Conservation (phyloP, 106 monocot genomes). For the Apostasia shenzhenica region DNA sequence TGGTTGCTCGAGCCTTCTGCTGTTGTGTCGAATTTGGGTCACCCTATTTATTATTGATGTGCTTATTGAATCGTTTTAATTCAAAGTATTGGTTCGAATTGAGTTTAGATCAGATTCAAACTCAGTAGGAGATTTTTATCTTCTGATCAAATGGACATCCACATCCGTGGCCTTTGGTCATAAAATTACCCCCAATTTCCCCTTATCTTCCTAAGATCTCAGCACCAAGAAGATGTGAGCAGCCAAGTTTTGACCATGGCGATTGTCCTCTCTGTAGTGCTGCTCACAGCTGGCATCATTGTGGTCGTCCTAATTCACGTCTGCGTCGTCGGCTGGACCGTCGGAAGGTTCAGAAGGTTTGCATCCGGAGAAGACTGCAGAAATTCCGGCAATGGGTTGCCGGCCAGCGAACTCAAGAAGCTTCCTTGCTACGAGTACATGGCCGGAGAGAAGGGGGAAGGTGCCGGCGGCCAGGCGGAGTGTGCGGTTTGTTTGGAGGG, state of each 20-base stretch:
- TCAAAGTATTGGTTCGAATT: no score
- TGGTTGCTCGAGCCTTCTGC: no score
- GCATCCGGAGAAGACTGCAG: background rate
- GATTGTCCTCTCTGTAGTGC: constrained; percentile 15
- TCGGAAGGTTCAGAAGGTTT: constrained; percentile 7
- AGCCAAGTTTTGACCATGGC: constrained; percentile 18
- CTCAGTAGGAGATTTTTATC: no score
- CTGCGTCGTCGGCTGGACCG: constrained; percentile 22
- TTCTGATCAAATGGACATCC: no score
- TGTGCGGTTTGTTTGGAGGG: constrained; percentile 52
- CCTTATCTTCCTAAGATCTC: no score
- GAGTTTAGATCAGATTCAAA: no score
- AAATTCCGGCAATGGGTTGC: constrained; percentile 12
- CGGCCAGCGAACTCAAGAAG: constrained; percentile 27
- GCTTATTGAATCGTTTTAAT: no score
- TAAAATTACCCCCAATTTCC: no score
- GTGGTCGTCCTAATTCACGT: constrained; percentile 31
- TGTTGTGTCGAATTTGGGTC: no score
- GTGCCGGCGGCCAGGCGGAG: background rate
- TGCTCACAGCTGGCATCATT: constrained; percentile 29
- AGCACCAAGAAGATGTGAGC: no score
- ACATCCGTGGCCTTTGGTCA: no score
- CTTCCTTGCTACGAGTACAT: constrained; percentile 37
- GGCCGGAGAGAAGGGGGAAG: background rate
- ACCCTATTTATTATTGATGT: no score